Conservation (phyloP, 805 yeast genomes). For the Yamadazyma philogaea region DNA sequence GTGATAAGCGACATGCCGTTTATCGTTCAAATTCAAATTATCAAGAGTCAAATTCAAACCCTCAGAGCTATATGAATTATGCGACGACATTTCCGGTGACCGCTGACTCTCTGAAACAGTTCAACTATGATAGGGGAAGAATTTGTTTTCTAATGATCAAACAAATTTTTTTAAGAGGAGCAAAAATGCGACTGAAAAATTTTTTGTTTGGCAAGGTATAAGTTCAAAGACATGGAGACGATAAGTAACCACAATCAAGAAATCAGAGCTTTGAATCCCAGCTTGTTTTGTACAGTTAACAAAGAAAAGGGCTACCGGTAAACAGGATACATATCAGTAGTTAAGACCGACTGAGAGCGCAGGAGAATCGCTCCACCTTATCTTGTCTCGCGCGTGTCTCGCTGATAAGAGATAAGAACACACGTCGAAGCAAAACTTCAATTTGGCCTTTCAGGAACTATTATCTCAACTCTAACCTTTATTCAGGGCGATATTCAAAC, state of each 20-base stretch:
- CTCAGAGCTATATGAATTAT: background rate
- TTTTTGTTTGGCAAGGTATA: background rate
- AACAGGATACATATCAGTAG: too few species aligned
- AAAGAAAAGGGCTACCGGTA: too few species aligned
- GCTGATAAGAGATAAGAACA: background rate
- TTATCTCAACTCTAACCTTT: too few species aligned
- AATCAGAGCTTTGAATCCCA: background rate
- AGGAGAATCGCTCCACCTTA: background rate
- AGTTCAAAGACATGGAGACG: background rate
- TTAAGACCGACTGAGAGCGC: too few species aligned
- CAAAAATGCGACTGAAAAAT: conserved; percentile 9
- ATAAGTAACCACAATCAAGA: too few species aligned
- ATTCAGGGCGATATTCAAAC: background rate
- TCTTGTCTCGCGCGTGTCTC: background rate
- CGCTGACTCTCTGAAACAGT: background rate
- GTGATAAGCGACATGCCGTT: conserved; percentile 2
- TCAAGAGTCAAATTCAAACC: conserved; percentile 6
- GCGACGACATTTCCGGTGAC: conserved; percentile 1
- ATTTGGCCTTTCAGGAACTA: background rate
- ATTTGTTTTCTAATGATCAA: background rate
- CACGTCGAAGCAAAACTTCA: background rate
- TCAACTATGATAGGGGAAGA: too few species aligned
- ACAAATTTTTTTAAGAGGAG: conserved; percentile 6
- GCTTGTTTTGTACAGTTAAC: too few species aligned
- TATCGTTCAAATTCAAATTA: conserved; percentile 11